Evolutionary conservation across 441 rosid species (phyloP), one percentile per base, ranked within the genome.

Genomic region (Arabidopsis lyrata): DNA sequence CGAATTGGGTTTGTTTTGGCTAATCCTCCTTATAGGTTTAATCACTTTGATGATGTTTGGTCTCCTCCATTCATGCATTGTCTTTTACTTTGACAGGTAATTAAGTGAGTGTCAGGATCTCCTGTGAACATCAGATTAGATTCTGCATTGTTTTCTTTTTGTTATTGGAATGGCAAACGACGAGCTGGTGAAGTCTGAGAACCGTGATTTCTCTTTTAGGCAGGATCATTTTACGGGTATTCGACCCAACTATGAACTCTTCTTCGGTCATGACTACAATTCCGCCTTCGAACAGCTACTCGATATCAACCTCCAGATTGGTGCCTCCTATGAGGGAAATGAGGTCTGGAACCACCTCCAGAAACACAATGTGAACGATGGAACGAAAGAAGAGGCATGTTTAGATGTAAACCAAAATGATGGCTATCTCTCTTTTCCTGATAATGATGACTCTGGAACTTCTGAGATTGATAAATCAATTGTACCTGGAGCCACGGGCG

Each of bases 161-260:
- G 62, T 64, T 44, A n/a, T 27, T 67, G 68, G 61, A 34, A 86
- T 84, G 88, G 86, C 75, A 16, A 78, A 84, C 62, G 75, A 77
- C 18, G 83, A 84, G 69, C 55, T 85, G 55, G 59, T 85, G 69
- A 66, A 83, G 34, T 62, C 78, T 64, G 80, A 68, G 73, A 86
- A 63, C 61, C 70, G 63, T 32, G 74, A 68, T 63, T 22, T 58
- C 24, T 55, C 77, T 20, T 74, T 73, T 35, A 78, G 66, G 24
- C 84, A 80, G 78, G 80, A 79, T 44, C 81, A 78, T 13, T 80
- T 62, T 50, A 29, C 65, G n/a, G 86, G 66, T 15, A 52, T 69
- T 38, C 74, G 78, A 41, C 83, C 74, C 48, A 76, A 81, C 64
- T 76, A 38, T 15, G 71, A 79, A 67, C 60, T 74, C 36, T 78